Evolutionary conservation across 768 basidiomycete genomes (phyloP).

Genomic region (Baorangia bicolor): DNA sequence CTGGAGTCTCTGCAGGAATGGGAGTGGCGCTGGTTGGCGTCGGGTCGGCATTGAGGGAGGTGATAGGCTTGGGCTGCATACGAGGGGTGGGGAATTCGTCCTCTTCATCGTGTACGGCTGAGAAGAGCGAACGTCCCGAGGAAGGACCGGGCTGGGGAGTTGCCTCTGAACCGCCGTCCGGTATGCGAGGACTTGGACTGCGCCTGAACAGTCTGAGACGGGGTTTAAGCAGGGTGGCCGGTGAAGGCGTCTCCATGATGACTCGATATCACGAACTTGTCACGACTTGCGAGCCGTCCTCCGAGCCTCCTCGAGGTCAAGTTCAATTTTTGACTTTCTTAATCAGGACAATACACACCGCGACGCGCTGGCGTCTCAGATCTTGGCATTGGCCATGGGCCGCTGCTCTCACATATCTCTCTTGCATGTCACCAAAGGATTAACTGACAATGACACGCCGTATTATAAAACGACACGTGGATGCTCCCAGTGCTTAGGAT

Average conservation of each 20-base stretch:
- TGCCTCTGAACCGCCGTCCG: constrained; percentile 11
- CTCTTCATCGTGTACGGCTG: constrained; percentile 23
- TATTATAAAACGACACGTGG: too few relatives aligned
- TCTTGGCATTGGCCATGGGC: too few relatives aligned
- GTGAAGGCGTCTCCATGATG: constrained; percentile 1
- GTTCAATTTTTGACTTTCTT: constrained; percentile 5
- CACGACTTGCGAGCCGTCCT: background rate
- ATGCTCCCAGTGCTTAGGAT: too few relatives aligned
- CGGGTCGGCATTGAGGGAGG: constrained; percentile 9
- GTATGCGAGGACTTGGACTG: constrained; percentile 8
- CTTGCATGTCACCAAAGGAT: too few relatives aligned
- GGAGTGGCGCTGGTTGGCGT: constrained; percentile 10
- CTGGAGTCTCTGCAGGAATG: constrained; percentile 44
- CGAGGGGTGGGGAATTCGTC: constrained; percentile 34
- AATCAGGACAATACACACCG: constrained; percentile 4
- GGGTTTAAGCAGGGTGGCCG: background rate
- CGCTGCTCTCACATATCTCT: too few relatives aligned
- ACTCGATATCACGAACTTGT: background rate
- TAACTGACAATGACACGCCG: too few relatives aligned
- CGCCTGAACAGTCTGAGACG: constrained; percentile 13
- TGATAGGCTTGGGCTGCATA: constrained; percentile 21
- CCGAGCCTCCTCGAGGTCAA: constrained; percentile 14
- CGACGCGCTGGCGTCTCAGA: too few relatives aligned
- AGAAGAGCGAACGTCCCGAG: constrained; percentile 12
- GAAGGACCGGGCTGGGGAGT: constrained; percentile 25